phyloP scores from a whole-genome alignment of 305 asterid genomes.

The Fraxinus greggii region DNA sequence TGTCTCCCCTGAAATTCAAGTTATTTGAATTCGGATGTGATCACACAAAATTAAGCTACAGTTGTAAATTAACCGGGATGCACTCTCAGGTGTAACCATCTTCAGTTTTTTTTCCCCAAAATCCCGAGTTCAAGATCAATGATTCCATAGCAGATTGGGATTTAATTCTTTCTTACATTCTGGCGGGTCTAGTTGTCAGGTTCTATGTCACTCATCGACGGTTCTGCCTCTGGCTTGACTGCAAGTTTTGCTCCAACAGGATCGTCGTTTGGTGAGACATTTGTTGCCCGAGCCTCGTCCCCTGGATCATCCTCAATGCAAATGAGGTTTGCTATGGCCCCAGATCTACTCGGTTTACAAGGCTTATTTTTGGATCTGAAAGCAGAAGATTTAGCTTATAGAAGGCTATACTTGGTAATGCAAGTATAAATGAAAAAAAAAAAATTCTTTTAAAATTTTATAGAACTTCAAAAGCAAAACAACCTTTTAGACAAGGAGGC shows the following conservation, averaged over 20 bases:
- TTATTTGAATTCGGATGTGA: not conserved
- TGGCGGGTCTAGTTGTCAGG: not conserved
- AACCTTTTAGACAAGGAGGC: constrained; percentile 44
- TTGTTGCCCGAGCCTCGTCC: constrained; percentile 12
- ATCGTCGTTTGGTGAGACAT: not conserved
- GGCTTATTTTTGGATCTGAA: constrained; percentile 32
- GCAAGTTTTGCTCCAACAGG: constrained; percentile 10
- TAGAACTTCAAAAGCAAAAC: constrained; percentile 18
- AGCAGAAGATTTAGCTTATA: constrained; percentile 12
- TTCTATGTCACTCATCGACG: constrained; percentile 15
- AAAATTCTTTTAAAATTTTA: not conserved
- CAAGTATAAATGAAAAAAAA: not conserved
- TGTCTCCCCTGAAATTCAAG: not conserved
- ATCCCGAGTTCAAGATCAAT: not conserved
- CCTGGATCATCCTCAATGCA: constrained; percentile 12
- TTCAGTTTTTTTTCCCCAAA: not conserved
- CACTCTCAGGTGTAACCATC: not conserved
- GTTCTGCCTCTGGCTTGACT: constrained; percentile 14
- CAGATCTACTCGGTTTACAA: constrained; percentile 2
- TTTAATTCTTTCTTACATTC: constrained; percentile 2
- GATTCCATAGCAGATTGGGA: not conserved
- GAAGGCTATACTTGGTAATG: not conserved
- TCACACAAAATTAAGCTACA: not conserved
- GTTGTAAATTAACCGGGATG: not conserved
- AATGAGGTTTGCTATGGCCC: constrained; percentile 18